Conservation (phyloP, 2,329 filamentous ascomycete genomes). For the Penicillium hordei region DNA sequence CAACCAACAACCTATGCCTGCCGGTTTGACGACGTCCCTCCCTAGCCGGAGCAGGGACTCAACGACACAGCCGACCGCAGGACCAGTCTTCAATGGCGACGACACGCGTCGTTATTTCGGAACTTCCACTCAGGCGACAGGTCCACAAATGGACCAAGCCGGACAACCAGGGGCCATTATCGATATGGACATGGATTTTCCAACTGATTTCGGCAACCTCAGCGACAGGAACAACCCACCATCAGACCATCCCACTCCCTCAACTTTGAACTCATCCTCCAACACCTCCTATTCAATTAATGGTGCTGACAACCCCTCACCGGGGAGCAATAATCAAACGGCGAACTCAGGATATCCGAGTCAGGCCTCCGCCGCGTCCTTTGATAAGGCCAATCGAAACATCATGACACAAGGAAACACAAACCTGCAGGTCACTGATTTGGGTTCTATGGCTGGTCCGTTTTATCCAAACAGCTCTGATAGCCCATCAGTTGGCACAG, state of each 20-base stretch:
- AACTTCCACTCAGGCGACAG: constrained; percentile 5
- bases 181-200: constrained; percentile 35
- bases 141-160: constrained; percentile 1
- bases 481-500: constrained; percentile 18
- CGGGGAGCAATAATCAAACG: constrained; percentile 25
- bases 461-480: constrained; percentile 18
- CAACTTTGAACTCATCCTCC: constrained; percentile 39
- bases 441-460: constrained; percentile 17
- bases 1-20: constrained; percentile 5
- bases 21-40: constrained; percentile 22
- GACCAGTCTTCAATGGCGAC: background rate
- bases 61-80: background rate
- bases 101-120: constrained; percentile 13
- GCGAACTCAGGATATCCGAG: constrained; percentile 8
- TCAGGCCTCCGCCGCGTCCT: constrained; percentile 14
- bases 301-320: constrained; percentile 30
- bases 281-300: constrained; percentile 37
- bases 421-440: constrained; percentile 18
- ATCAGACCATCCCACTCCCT: constrained; percentile 39
- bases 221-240: constrained; percentile 32
- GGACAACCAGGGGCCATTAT: constrained; percentile 3
- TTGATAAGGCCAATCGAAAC: constrained; percentile 17
- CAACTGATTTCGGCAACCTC: constrained; percentile 29
- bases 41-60: constrained; percentile 27
- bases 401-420: constrained; percentile 15